phyloP scores from a whole-genome alignment of 495 filamentous ascomycete species.

The Articulospora tetracladia region DNA sequence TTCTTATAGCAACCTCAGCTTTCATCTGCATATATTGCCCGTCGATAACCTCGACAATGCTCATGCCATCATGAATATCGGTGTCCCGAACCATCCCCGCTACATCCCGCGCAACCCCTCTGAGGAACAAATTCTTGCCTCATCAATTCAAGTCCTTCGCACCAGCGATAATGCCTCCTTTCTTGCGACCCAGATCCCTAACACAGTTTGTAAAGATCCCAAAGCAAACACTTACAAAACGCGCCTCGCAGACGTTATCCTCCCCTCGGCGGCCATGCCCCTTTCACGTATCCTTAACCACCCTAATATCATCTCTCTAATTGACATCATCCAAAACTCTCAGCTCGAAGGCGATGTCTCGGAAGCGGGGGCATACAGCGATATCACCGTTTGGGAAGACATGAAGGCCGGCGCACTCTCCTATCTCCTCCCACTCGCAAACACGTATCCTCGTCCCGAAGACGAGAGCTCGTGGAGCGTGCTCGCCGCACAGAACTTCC shows the following conservation, averaged over 20 bases:
- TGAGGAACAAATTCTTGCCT: conserved; percentile 1
- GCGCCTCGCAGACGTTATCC: conserved; percentile 13
- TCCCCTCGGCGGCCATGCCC: conserved; percentile 12
- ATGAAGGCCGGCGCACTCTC: conserved; percentile 22
- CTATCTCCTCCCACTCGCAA: conserved; percentile 14
- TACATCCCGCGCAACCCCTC: conserved; percentile 17
- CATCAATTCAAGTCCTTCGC: conserved; percentile 20
- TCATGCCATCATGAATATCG: not conserved
- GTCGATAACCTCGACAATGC: no score
- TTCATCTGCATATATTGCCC: no score
- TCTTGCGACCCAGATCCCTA: conserved; percentile 17
- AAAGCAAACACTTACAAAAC: conserved; percentile 6
- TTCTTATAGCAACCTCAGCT: not conserved
- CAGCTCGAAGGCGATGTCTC: not conserved
- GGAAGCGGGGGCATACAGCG: not conserved
- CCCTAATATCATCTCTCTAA: conserved; percentile 23
- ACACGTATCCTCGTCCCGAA: conserved; percentile 1
- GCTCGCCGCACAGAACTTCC: conserved; percentile 14
- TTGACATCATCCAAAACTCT: conserved; percentile 15
- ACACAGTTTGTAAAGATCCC: conserved; percentile 2
- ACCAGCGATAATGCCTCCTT: conserved; percentile 21
- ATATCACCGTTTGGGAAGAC: conserved; percentile 24
- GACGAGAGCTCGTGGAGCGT: conserved; percentile 11
- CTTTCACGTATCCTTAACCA: conserved; percentile 24
- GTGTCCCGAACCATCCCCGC: conserved; percentile 9